Evolutionary conservation across 2,329 filamentous ascomycete genomes (phyloP).

Genomic region (Myriosclerotinia scirpicola): DNA sequence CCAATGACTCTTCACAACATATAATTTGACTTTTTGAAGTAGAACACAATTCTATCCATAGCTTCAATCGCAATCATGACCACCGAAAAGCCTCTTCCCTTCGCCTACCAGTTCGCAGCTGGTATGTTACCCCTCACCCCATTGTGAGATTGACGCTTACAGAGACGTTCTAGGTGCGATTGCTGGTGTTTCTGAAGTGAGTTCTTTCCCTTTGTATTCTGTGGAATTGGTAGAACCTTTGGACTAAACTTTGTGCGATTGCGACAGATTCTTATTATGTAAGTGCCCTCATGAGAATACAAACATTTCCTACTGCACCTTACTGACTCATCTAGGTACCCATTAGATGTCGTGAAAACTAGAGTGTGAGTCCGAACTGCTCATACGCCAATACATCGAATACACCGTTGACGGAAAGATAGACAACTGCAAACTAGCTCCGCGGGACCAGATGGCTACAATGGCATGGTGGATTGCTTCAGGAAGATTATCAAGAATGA

Average conservation of each 20-base stretch:
- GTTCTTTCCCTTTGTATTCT: slow-evolving; percentile 39
- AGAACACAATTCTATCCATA: not conserved
- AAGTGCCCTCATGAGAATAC: slow-evolving; percentile 42
- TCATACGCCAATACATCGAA: not conserved
- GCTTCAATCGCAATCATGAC: slow-evolving; percentile 54
- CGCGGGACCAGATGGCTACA: slow-evolving; percentile 84
- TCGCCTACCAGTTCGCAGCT: slow-evolving; percentile 92
- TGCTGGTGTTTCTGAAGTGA: slow-evolving; percentile 94
- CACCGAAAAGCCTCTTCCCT: slow-evolving; percentile 75
- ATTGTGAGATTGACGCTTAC: slow-evolving; percentile 37
- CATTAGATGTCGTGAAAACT: slow-evolving; percentile 97
- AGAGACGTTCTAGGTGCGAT: slow-evolving; percentile 65
- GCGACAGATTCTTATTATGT: slow-evolving; percentile 82
- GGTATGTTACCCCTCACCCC: slow-evolving; percentile 51
- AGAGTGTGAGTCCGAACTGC: slow-evolving; percentile 68
- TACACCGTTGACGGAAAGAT: slow-evolving; percentile 29
- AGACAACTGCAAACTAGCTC: slow-evolving; percentile 86
- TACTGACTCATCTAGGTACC: slow-evolving; percentile 68
- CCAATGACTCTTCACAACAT: not conserved
- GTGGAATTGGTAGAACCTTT: not conserved
- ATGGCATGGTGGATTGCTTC: slow-evolving; percentile 98
- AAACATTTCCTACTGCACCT: slow-evolving; percentile 14
- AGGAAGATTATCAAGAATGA: slow-evolving; percentile 94
- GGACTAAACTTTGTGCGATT: slow-evolving; percentile 33
- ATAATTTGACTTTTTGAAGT: not conserved